A percentile compares a stretch with the other conserved stretches of the same genome.
Conservation (phyloP, 495 filamentous ascomycete species). For the Symbiotaphrina buchneri region DNA sequence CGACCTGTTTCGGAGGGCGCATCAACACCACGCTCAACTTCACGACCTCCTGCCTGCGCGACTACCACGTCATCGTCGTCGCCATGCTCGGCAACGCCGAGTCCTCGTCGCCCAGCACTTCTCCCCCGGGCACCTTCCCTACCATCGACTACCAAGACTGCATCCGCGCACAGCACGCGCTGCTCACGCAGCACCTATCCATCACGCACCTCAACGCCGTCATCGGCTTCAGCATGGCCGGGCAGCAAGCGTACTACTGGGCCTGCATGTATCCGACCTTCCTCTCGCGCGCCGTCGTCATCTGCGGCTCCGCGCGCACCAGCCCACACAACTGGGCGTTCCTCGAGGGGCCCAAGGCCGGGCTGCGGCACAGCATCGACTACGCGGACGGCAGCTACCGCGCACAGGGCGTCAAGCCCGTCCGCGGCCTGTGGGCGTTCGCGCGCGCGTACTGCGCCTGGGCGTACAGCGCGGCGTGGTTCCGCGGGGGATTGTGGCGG, state of each 20-base stretch:
- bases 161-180: constrained; percentile 13
- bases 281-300: constrained; percentile 14
- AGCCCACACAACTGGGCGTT: constrained; percentile 22
- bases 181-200: constrained; percentile 10
- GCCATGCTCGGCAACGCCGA: constrained; percentile 17
- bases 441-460: constrained; percentile 20
- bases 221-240: constrained; percentile 25
- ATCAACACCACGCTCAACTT: constrained; percentile 20
- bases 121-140: constrained; percentile 9
- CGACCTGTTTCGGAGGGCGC: constrained; percentile 24
- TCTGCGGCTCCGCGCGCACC: constrained; percentile 19
- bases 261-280: constrained; percentile 17
- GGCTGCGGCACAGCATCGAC: constrained; percentile 18
- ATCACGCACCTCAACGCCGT: constrained; percentile 12
- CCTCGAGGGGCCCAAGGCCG: constrained; percentile 21
- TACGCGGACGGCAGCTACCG: constrained; percentile 16
- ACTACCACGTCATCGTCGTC: constrained; percentile 16
- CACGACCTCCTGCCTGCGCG: constrained; percentile 7
- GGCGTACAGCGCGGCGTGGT: constrained; percentile 20
- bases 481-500: constrained; percentile 15
- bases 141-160: constrained; percentile 13
- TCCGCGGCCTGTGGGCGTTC: constrained; percentile 17
- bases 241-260: constrained; percentile 24
- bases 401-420: constrained; percentile 9
- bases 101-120: constrained; percentile 15